A percentile compares a stretch with the other conserved stretches of the same genome.
These are phyloP conservation scores for Phoma sp. DNA, from an alignment of 2,329 filamentous ascomycete species.

Conservation along the genomic window DNA sequence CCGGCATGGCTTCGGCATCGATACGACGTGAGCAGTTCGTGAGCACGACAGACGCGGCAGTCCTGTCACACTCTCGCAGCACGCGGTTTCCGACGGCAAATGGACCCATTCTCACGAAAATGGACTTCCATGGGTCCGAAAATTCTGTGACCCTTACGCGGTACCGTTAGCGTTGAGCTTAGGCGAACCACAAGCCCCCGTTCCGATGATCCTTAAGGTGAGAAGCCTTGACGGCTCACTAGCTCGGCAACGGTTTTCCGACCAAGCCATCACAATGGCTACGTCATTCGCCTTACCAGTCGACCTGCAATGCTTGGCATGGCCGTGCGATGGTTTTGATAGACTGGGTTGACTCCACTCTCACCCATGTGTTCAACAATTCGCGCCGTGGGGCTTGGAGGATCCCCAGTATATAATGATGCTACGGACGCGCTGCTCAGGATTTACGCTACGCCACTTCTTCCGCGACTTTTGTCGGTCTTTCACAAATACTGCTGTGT, in stretches of 20 bases:
- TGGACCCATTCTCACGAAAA: background rate
- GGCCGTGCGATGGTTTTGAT: background rate
- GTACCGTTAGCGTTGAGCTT: background rate
- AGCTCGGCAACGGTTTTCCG: constrained; percentile 4
- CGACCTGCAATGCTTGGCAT: constrained; percentile 1
- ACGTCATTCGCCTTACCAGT: constrained; percentile 25
- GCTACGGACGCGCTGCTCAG: background rate
- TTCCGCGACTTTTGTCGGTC: constrained; percentile 2
- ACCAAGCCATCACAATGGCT: constrained; percentile 9
- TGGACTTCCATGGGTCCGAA: constrained; percentile 3
- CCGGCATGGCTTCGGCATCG: background rate
- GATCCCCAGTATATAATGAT: constrained; percentile 8
- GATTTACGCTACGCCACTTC: background rate
- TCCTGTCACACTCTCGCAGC: background rate
- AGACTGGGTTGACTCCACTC: constrained; percentile 5
- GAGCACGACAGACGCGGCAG: background rate
- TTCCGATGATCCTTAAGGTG: constrained; percentile 21
- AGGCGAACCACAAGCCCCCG: constrained; percentile 16
- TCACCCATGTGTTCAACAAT: constrained; percentile 5
- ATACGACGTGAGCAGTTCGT: background rate
- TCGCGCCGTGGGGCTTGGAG: background rate
- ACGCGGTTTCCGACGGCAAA: constrained; percentile 5
- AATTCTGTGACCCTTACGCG: constrained; percentile 4
- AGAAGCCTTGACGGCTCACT: constrained; percentile 7
- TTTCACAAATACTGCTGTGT: constrained; percentile 3